Conservation (phyloP, 2,329 filamentous ascomycete genomes). For the Alternaria burnsii region DNA sequence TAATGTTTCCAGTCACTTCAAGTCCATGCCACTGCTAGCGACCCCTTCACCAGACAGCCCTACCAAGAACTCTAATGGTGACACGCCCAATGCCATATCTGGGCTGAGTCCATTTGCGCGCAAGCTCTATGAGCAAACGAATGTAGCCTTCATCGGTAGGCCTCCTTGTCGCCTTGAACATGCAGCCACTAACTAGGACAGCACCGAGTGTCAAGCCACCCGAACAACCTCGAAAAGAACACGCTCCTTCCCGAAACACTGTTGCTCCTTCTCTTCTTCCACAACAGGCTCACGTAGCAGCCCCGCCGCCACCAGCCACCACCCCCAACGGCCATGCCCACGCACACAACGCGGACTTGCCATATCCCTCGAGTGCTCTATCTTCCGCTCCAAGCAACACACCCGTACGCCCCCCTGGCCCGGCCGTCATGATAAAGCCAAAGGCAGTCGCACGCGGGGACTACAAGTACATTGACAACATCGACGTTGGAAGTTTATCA, state of each 20-base stretch:
- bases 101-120: conserved; percentile 62
- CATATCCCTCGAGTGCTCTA: conserved; percentile 25
- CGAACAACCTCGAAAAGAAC: conserved; percentile 20
- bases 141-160: conserved; percentile 50
- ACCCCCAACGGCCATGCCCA: conserved; percentile 21
- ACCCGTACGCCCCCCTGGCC: conserved; percentile 38
- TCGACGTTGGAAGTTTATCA: conserved; percentile 36
- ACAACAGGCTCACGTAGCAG: conserved; percentile 17
- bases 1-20: conserved; percentile 43
- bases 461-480: conserved; percentile 51
- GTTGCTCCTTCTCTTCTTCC: neutral
- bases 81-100: conserved; percentile 21
- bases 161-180: neutral
- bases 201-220: conserved; percentile 23
- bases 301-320: conserved; percentile 21
- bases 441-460: conserved; percentile 53
- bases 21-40: conserved; percentile 39
- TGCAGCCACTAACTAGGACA: conserved; percentile 27
- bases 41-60: conserved; percentile 44
- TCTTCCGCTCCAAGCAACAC: conserved; percentile 26
- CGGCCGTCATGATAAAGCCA: conserved; percentile 60
- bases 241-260: conserved; percentile 19
- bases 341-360: conserved; percentile 25
- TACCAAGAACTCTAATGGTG: conserved; percentile 29
- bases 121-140: conserved; percentile 59